phyloP scores from a whole-genome alignment of 495 filamentous ascomycete genomes.

The Paragyromitra xinjiangensis region DNA sequence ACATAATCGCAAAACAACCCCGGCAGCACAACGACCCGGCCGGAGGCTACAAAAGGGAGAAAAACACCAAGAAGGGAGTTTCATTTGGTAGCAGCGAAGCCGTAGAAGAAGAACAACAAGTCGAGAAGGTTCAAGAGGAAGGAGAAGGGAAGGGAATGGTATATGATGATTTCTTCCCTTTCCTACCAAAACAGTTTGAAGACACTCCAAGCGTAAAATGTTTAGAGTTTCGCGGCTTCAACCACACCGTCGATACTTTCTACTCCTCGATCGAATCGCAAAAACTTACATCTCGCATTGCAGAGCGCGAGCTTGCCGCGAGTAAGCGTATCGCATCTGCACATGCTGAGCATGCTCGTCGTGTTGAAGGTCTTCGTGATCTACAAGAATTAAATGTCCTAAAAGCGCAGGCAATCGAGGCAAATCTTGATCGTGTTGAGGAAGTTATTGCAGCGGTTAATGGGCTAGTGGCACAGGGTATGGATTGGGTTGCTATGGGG shows the following conservation, averaged over 20 bases:
- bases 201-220: constrained; percentile 70
- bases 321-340: constrained; percentile 83
- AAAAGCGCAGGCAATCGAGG: constrained; percentile 88
- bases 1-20: constrained; percentile 82
- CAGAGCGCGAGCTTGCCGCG: constrained; percentile 81
- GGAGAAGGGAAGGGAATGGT: constrained; percentile 62
- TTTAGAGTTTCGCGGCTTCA: constrained; percentile 81
- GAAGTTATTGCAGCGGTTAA: constrained; percentile 93
- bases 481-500: constrained; percentile 95
- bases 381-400: constrained; percentile 83
- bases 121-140: constrained; percentile 57
- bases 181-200: constrained; percentile 83
- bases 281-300: constrained; percentile 82
- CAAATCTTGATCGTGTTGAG: constrained; percentile 85
- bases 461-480: constrained; percentile 84
- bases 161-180: constrained; percentile 97
- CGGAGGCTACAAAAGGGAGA: constrained; percentile 24
- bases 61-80: constrained; percentile 42
- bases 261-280: constrained; percentile 96
- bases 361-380: constrained; percentile 80
- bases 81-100: constrained; percentile 56
- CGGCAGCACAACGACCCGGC: constrained; percentile 46
- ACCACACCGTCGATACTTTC: constrained; percentile 93
- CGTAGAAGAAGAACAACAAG: constrained; percentile 58
- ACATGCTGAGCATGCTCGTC: constrained; percentile 79